A percentile compares a stretch with the other conserved stretches of the same genome.
Evolutionary conservation across 345 rosid species (phyloP).

Genomic region (Rhodamnia argentea): DNA sequence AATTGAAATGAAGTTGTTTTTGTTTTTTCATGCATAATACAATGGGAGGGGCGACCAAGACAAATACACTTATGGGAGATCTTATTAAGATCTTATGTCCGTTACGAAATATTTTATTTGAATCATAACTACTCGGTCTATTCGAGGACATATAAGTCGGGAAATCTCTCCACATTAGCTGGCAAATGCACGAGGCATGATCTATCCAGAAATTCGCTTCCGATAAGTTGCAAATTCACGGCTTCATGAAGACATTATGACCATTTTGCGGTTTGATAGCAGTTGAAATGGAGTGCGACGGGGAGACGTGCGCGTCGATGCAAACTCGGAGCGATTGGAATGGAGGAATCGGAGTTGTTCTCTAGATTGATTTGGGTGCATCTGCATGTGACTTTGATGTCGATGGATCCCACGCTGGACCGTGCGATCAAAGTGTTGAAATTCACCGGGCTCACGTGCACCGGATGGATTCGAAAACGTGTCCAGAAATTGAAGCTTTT

Average conservation of each 20-base stretch:
- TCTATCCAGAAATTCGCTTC: background rate
- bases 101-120: accelerated
- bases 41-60: background rate
- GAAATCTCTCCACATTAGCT: background rate
- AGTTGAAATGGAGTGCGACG: background rate
- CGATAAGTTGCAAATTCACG: background rate
- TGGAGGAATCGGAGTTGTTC: background rate
- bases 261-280: background rate
- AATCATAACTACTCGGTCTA: accelerated
- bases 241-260: background rate
- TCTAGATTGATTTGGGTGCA: background rate
- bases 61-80: background rate
- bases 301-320: background rate
- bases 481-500: background rate
- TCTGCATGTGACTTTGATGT: background rate
- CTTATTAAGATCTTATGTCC: accelerated
- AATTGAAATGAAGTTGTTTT: background rate
- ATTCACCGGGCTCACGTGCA: background rate
- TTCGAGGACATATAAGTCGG: accelerated
- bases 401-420: background rate
- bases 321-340: background rate
- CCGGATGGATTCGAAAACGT: background rate
- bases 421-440: background rate
- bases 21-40: background rate
- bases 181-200: background rate